phyloP scores from a whole-genome alignment of 2,329 filamentous ascomycete species.

The Apiospora kogelbergensis region DNA sequence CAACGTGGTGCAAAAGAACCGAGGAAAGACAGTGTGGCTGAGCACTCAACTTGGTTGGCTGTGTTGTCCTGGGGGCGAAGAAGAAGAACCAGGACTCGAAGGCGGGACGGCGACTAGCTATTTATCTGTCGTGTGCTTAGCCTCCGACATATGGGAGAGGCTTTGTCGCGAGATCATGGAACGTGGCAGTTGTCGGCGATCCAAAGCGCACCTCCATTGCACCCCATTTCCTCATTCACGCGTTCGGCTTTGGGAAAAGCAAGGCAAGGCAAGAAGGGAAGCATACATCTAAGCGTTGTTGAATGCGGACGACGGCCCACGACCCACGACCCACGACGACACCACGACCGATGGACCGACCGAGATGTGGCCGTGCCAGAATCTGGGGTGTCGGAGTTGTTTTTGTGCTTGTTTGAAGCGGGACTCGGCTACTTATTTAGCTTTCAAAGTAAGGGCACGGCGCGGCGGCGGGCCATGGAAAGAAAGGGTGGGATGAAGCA shows the following conservation, averaged over 20 bases:
- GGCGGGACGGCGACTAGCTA: background rate
- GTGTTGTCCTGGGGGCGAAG: background rate
- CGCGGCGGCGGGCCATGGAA: background rate
- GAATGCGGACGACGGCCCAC: background rate
- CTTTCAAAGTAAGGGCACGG: background rate
- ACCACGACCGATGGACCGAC: background rate
- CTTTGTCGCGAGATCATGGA: background rate
- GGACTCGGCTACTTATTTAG: background rate
- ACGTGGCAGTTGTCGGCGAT: background rate
- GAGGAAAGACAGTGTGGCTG: background rate
- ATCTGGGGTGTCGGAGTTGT: slow-evolving; percentile 6
- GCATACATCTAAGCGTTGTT: too few relatives aligned
- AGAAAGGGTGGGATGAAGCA: background rate
- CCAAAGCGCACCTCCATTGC: background rate
- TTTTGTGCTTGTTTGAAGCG: background rate
- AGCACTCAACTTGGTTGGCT: background rate
- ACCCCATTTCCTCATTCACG: background rate
- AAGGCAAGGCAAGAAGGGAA: background rate
- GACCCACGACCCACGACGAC: too few relatives aligned
- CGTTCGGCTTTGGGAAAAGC: background rate
- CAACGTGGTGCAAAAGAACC: background rate
- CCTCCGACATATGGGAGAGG: too few relatives aligned
- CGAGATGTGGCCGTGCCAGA: background rate
- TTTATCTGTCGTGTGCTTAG: background rate
- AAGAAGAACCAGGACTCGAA: background rate